Conservation (phyloP, 441 rosid species). For the Gossypium gossypioides region DNA sequence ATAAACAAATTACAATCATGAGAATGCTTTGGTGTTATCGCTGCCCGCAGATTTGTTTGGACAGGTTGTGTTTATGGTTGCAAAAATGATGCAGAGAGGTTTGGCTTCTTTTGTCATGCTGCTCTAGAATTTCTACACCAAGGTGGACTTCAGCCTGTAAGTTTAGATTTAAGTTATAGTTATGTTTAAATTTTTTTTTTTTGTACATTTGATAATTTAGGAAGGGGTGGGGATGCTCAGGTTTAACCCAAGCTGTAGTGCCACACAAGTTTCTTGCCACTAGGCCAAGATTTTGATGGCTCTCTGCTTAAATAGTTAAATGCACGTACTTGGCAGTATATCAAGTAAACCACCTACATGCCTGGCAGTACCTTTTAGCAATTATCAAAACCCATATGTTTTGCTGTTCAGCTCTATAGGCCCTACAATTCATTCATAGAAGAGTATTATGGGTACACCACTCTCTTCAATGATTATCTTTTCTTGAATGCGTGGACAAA, state of each 20-base stretch:
- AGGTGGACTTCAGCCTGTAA: conserved; percentile 83
- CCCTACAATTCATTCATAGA: neutral
- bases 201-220: neutral
- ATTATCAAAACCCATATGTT: neutral
- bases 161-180: conserved; percentile 18
- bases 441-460: neutral
- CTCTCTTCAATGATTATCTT: neutral
- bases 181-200: neutral
- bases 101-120: conserved; percentile 87
- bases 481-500: neutral
- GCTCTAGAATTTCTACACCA: conserved; percentile 89
- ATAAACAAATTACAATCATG: neutral
- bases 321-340: neutral
- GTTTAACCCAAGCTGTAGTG: neutral
- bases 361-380: neutral
- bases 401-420: neutral
- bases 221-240: neutral
- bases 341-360: neutral
- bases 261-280: neutral
- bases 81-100: conserved; percentile 74
- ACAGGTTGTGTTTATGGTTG: conserved; percentile 79
- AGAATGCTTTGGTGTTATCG: conserved; percentile 11
- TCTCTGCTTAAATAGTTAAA: neutral
- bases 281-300: neutral
- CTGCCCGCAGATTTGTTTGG: conserved; percentile 48